Base-by-base conservation (phyloP, 2,329 filamentous ascomycete species). In the Fusarium sp. region DNA sequence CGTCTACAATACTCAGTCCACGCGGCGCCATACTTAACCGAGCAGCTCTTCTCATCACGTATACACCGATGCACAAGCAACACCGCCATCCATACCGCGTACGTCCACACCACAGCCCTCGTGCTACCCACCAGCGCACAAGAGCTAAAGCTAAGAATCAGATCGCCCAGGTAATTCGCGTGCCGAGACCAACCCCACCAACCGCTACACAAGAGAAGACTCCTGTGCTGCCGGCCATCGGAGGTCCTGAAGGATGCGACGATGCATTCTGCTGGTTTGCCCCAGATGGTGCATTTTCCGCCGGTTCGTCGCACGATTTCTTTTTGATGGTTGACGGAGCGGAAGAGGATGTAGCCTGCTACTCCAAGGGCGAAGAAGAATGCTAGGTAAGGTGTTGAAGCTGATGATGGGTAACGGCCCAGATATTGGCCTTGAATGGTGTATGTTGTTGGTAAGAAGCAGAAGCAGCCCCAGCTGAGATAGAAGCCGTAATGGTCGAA, bases 371-470 rank as follows among this genome's bases (percentile, higher is more conserved):
- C 4, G 38, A 64, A 79, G 63, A 50, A 83, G 26, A 51, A 55
- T 5, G 66, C 63, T 7, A 78, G 24, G 17, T 77, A 79, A 26
- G n/a, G 54, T 22, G n/a, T 79, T 57, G 41, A 83, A 55, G 55
- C 76, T 56, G 56, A 82, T 51, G 39, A 74, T 5, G 85, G 85
- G 62, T 87, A 83, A 3, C 78, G 75, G 6, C 84, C 83, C 2
- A 87, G 78, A 57, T 85, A 87, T 66, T 87, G 86, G 0, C 82
- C 81, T 67, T 87, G 86, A 2, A 86, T 80, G 1, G 86, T 87
- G 72, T 87, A 87, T 30, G 84, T 82, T 2, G 79, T 81, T 0
- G 86, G 85, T 5, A 87, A 77, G 78, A 83, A 87, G 22, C 82
- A 84, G 32, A 84, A 81, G 28, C 81, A 84, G 10, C 85, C 85